Base-by-base conservation (phyloP, 768 basidiomycete species). In the Gyrodon lividus region DNA sequence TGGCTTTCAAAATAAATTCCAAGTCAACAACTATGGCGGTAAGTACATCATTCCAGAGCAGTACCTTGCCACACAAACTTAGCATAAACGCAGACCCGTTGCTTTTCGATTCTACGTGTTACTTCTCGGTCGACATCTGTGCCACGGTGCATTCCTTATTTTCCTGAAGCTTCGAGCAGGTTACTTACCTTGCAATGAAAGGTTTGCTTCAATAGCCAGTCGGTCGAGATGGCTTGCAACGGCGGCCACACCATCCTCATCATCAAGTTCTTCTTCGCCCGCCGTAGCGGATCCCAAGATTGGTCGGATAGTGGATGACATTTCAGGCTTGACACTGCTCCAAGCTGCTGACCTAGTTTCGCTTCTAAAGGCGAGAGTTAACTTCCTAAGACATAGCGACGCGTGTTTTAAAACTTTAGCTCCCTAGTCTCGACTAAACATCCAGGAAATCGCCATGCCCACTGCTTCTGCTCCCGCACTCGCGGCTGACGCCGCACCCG, bases 301-400 rank as follows among this genome's bases (percentile, higher is more conserved):
- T 58, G 75, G 73, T 43, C 81, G 82, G 53, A 87, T 99, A 63
- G 97, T 99, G 23, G 92, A 98, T 67, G 87, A 92, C 68, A 98
- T 99, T 59, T 90, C 93, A 5, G 72, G 77, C 19, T 71, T 98
- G 59, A 92, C 94, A 17, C 77, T 98, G 49, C 75, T 99, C 52
- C 95, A 98, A 69, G 96, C 96, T 6, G 88, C 96, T 12, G 96
- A 98, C 76, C 81, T 99, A 50, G 95, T 98, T 41, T 75, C 90
- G 1, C 76, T 87, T 28, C 79, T 99, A 63, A 99, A 99, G 82
- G 96, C 89, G 59, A 63, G 75, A 54, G 24, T 26, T 6, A 9
- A 9, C 31, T 34, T 33, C 8, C 14, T 40, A 31, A 37, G 24
- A 2, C 30, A 5, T 14, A 12, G 42, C 35, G 8, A 34, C 45